Base-by-base conservation (phyloP, 1,284 basidiomycete genomes). In the Boletus hoseneyae region DNA sequence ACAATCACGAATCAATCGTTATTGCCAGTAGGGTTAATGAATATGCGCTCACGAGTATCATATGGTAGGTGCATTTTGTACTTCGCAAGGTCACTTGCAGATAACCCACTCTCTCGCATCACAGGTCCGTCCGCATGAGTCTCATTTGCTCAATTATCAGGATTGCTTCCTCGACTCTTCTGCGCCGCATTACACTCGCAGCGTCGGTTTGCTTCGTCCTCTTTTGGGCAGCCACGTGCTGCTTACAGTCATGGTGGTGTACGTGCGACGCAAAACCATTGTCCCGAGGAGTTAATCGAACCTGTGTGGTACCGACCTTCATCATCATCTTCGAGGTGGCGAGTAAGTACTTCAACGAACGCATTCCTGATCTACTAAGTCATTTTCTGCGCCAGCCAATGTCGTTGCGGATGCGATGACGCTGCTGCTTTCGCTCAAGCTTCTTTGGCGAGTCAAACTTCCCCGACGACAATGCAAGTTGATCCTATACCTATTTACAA, bases 121-220 rank as follows among this genome's bases (percentile, higher is more conserved):
- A 13, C 45, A 58, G 57, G 57, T 45, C 55, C 12, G 51, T 55
- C 8, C 57, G 57, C 18, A 42, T 58, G 47, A 58, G 57, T 23
- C 8, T 58, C 9, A 16, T 60, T 6, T 48, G 27, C 19, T 57
- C 57, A 3, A 36, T 55, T 3, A 33, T 58, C 13, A 37, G 57
- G 23, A 39, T 58, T 4, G 18, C 25, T 4, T 21, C 42, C 0
- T 39, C 47, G 3, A 10, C 10, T 13, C 25, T 33, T 7, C n/a
- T 44, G 8, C 52, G 41, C n/a, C 40, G 36, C n/a, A 25, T 57
- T 11, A 23, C 44, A 12, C 35, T 41, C 19, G 43, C 27, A 9
- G 11, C 34, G 1, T 23, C 51, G 0, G 12, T 10, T 16, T 42
- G 12, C 23, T 57, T 51, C 18, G 3, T 44, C 4, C 5, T 55